phyloP scores from a whole-genome alignment of 208 protist species.

The Acanthamoeba royreba region DNA sequence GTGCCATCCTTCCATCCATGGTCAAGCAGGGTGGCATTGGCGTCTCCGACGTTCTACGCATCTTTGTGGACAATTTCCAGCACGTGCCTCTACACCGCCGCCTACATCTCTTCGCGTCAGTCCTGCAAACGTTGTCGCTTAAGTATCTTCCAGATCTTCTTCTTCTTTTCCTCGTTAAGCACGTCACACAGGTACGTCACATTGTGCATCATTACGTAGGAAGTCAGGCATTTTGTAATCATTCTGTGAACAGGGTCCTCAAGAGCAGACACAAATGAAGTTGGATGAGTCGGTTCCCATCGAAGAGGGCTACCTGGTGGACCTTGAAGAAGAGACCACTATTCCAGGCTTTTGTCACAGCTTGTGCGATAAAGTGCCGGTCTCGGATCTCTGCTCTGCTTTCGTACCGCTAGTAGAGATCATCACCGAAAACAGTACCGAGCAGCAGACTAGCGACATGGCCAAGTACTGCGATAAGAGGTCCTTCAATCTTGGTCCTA shows the following conservation, averaged over 20 bases:
- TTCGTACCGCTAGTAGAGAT: background rate
- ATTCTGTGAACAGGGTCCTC: background rate
- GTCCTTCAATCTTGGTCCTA: background rate
- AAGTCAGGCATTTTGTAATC: background rate
- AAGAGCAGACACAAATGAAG: background rate
- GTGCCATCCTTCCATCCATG: constrained; percentile 5
- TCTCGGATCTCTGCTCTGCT: background rate
- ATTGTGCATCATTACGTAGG: background rate
- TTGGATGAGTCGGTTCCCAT: background rate
- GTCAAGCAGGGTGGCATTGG: constrained; percentile 26
- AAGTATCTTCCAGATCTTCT: background rate
- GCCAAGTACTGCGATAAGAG: background rate
- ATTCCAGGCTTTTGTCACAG: constrained; percentile 41
- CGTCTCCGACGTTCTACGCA: background rate
- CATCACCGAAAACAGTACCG: background rate
- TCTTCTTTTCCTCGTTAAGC: constrained; percentile 12
- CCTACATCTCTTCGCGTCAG: background rate
- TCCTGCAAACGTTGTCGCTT: constrained; percentile 31
- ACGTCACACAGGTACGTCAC: background rate
- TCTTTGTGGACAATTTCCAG: constrained; percentile 37
- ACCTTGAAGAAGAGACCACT: background rate
- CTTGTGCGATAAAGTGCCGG: constrained; percentile 4
- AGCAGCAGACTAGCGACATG: background rate
- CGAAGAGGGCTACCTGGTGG: background rate
- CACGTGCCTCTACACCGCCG: constrained; percentile 17